phyloP scores from a whole-genome alignment of 345 rosid genomes.

The Brassica carinata region DNA sequence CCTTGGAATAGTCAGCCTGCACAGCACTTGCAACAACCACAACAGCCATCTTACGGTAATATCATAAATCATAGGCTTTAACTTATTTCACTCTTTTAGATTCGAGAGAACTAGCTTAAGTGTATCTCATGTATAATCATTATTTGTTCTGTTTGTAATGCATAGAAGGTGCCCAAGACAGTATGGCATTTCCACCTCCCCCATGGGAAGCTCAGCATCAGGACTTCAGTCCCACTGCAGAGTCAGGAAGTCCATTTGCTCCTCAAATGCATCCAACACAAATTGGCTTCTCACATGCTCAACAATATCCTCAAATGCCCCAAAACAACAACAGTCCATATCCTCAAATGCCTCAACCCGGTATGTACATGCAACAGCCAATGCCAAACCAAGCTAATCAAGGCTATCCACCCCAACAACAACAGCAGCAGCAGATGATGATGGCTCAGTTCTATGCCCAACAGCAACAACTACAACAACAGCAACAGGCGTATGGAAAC shows the following conservation, averaged over 20 bases:
- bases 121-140: background rate
- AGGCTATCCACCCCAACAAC: constrained; percentile 49
- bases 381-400: constrained; percentile 36
- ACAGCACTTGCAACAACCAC: constrained; percentile 27
- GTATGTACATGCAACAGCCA: constrained; percentile 78
- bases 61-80: constrained; percentile 2
- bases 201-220: constrained; percentile 95
- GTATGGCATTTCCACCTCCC: constrained; percentile 78
- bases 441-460: constrained; percentile 50
- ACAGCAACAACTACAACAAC: constrained; percentile 45
- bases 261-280: constrained; percentile 63
- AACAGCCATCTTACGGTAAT: constrained; percentile 64
- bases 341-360: constrained; percentile 57
- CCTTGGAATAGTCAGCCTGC: constrained; percentile 75
- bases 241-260: constrained; percentile 57
- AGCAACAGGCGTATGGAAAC: constrained; percentile 47
- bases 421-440: constrained; percentile 59
- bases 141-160: constrained; percentile 27
- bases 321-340: constrained; percentile 44
- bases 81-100: background rate
- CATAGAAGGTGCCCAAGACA: constrained; percentile 60
- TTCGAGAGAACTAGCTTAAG: background rate
- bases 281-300: constrained; percentile 47
- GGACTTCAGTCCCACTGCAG: constrained; percentile 57
- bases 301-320: constrained; percentile 55